Percentiles rank a stretch among this genome's conserved stretches.
Evolutionary conservation across 768 basidiomycete genomes (phyloP).

Genomic region (Rhodocollybia butyracea): DNA sequence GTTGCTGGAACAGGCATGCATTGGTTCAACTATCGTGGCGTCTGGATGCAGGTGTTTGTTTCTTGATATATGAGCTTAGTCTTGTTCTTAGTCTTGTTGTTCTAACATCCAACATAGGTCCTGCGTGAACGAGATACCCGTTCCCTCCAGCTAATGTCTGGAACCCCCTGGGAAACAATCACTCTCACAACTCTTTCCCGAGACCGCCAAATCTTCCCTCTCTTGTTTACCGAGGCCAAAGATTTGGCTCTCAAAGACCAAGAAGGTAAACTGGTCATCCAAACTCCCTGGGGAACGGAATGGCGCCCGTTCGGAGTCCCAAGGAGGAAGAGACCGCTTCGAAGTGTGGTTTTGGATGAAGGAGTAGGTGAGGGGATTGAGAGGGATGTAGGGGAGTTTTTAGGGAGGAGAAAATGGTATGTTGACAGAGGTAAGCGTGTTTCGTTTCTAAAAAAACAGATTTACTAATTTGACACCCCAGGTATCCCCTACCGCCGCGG

Average conservation of each 20-base stretch:
- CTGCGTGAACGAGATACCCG: conserved; percentile 93
- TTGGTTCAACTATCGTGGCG: conserved; percentile 83
- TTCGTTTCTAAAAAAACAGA: neutral
- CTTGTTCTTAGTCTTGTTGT: too few species aligned
- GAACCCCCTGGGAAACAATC: conserved; percentile 96
- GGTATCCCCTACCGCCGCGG: conserved; percentile 97
- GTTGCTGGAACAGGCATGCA: conserved; percentile 95
- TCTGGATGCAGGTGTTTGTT: conserved; percentile 87
- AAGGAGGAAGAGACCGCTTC: conserved; percentile 77
- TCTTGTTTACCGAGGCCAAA: conserved; percentile 83
- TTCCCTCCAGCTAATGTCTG: conserved; percentile 87
- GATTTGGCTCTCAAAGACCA: conserved; percentile 81
- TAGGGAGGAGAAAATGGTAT: conserved; percentile 88
- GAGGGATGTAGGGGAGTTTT: conserved; percentile 75
- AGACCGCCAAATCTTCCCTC: conserved; percentile 78
- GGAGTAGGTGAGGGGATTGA: conserved; percentile 87
- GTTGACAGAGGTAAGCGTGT: conserved; percentile 78
- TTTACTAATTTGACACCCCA: conserved; percentile 29
- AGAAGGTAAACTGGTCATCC: conserved; percentile 93
- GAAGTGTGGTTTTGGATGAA: conserved; percentile 83
- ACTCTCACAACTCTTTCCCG: conserved; percentile 89
- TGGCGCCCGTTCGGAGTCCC: conserved; percentile 97
- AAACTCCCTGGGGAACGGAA: conserved; percentile 95
- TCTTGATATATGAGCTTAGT: neutral
- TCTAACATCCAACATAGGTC: conserved; percentile 59